A percentile compares a stretch with the other conserved stretches of the same genome.
Conservation (phyloP, 441 rosid genomes). For the Populus hybrid region DNA sequence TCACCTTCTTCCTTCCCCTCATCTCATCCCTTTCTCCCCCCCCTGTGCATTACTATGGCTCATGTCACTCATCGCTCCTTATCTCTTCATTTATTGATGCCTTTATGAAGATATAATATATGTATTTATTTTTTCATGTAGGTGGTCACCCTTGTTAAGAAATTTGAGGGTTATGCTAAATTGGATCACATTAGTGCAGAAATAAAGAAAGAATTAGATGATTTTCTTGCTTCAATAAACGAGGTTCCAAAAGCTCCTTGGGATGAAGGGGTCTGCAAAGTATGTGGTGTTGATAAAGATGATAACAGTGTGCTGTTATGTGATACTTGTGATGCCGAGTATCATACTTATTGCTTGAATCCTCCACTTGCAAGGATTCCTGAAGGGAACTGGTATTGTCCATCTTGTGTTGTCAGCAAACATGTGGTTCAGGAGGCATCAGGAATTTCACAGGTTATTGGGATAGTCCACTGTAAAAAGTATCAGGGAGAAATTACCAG, state of each 20-base stretch:
- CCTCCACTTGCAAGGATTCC: conserved; percentile 98
- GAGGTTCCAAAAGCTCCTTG: conserved; percentile 95
- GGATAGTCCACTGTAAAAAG: conserved; percentile 44
- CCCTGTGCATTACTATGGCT: neutral
- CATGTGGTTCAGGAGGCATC: conserved; percentile 47
- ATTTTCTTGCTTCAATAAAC: conserved; percentile 54
- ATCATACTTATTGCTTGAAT: conserved; percentile 96
- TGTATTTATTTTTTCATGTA: conserved; percentile 33
- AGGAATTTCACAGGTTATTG: conserved; percentile 40
- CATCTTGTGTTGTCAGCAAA: conserved; percentile 71
- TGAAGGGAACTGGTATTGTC: conserved; percentile 99
- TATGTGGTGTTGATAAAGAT: conserved; percentile 95
- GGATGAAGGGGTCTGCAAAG: conserved; percentile 99
- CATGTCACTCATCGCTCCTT: neutral
- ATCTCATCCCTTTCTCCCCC: neutral
- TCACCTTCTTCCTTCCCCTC: neutral
- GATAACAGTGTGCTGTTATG: conserved; percentile 97
- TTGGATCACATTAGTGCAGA: conserved; percentile 59
- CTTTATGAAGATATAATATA: conserved; percentile 5
- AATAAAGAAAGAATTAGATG: conserved; percentile 64
- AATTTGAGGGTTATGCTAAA: conserved; percentile 56
- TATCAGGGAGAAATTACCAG: conserved; percentile 71
- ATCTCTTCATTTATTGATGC: neutral
- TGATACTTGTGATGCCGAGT: conserved; percentile 97
- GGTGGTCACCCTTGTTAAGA: conserved; percentile 69